Evolutionary conservation across 495 filamentous ascomycete species (phyloP).

Genomic region (Podospora bellae-mahoneyi): DNA sequence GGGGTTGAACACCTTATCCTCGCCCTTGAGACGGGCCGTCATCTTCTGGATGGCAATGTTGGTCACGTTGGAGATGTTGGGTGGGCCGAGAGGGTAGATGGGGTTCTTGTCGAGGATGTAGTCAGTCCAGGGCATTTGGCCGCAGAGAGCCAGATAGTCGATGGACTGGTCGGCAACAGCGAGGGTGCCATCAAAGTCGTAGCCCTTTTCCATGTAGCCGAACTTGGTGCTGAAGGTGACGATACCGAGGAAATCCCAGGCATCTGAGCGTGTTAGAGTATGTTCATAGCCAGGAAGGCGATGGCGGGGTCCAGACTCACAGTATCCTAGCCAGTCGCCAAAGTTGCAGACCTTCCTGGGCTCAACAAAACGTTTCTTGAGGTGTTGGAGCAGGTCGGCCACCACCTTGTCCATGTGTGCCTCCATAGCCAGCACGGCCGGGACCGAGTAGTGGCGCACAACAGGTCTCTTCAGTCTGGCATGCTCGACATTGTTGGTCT

Average conservation of each 20-base stretch:
- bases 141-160: slow-evolving; percentile 27
- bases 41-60: slow-evolving; percentile 24
- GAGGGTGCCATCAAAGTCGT: slow-evolving; percentile 29
- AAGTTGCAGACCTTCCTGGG: slow-evolving; percentile 21
- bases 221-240: slow-evolving; percentile 41
- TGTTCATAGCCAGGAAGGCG: not conserved
- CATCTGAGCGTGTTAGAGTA: slow-evolving; percentile 13
- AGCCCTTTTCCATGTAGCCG: slow-evolving; percentile 28
- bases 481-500: slow-evolving; percentile 34
- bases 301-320: slow-evolving; percentile 2
- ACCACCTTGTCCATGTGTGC: slow-evolving; percentile 36
- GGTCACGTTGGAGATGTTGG: slow-evolving; percentile 25
- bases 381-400: slow-evolving; percentile 23
- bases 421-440: slow-evolving; percentile 36
- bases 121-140: slow-evolving; percentile 35
- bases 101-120: slow-evolving; percentile 33
- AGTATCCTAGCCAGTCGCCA: slow-evolving; percentile 32
- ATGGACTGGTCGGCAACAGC: slow-evolving; percentile 23
- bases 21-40: slow-evolving; percentile 23
- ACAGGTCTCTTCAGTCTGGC: slow-evolving; percentile 37
- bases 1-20: slow-evolving; percentile 21
- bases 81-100: slow-evolving; percentile 21
- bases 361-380: slow-evolving; percentile 31
- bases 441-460: slow-evolving; percentile 37
- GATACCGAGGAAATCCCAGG: slow-evolving; percentile 46